Evolutionary conservation across 2,329 filamentous ascomycete genomes (phyloP), one percentile per base, ranked within the genome.

Genomic region (Hypoxylon sp.): DNA sequence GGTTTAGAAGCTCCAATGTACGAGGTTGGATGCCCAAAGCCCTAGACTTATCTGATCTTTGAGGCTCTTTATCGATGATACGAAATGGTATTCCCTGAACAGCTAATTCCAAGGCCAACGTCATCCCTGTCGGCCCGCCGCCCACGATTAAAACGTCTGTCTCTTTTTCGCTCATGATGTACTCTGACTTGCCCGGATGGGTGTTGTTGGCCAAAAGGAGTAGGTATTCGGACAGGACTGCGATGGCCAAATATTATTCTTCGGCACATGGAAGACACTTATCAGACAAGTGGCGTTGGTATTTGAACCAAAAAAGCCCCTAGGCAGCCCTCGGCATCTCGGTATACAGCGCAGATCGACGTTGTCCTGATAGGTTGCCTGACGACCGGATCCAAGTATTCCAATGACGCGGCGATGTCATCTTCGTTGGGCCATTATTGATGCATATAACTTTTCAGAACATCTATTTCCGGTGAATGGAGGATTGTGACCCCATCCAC

Each of bases 1-100:
- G 82, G 45, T 78, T 79, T 52, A 85, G 79, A 21, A 85, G 76
- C 65, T 86, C 84, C 11, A 84, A 70, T 2, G 81, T 83, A 5
- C 84, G 81, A 9, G 82, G 77, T 60, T 86, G 84, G 5, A 86
- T 73, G 14, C 79, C 77, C 0, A 85, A 69, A 14, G 75, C 83
- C 68, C 75, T 80, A 58, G 77, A 80, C 52, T 79, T 78, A 63
- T 78, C 73, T n/a, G 76, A 78, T 14, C 74, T 76, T 11, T 57
- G 60, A 3, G 66, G 37, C 0, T 91, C 90, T 37, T 54, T 69
- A 61, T 78, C 77, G 62, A 79, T 71, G 58, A 79, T 72, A 55
- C 76, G 75, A 54, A 78, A 75, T 25, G 73, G 61, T 39, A 75
- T 70, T 1, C 71, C 52, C 9, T 75, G 70, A 2, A 66, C 58